A percentile compares a stretch with the other conserved stretches of the same genome.
phyloP scores from a whole-genome alignment of 1,139 yeast genomes.

The Lodderomyces pseudojiufengensis region DNA sequence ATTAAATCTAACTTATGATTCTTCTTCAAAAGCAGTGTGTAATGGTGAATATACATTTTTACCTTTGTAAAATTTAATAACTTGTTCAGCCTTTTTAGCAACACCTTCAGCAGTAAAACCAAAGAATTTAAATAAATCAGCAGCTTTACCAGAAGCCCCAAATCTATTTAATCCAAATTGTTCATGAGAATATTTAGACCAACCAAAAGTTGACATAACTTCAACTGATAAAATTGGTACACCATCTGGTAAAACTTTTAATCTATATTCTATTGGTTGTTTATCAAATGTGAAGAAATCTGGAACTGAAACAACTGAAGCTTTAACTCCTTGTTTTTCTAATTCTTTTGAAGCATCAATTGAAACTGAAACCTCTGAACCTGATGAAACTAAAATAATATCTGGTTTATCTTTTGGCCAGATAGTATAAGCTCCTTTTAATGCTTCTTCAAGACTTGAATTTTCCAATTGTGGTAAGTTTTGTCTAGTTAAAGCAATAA shows the following conservation, averaged over 20 bases:
- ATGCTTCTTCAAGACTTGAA: slow-evolving; percentile 85
- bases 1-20: no score
- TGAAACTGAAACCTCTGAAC: slow-evolving; percentile 89
- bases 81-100: slow-evolving; percentile 79
- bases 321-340: slow-evolving; percentile 62
- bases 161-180: slow-evolving; percentile 94
- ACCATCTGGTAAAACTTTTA: slow-evolving; percentile 90
- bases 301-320: slow-evolving; percentile 87
- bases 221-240: slow-evolving; percentile 92
- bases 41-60: slow-evolving; percentile 70
- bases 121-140: slow-evolving; percentile 76
- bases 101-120: slow-evolving; percentile 94
- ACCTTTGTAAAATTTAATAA: slow-evolving; percentile 83
- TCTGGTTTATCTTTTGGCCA: slow-evolving; percentile 63
- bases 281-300: slow-evolving; percentile 87
- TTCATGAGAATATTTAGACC: slow-evolving; percentile 96
- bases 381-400: slow-evolving; percentile 82
- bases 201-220: slow-evolving; percentile 88
- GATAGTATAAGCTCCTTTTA: slow-evolving; percentile 92
- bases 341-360: slow-evolving; percentile 72
- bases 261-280: slow-evolving; percentile 76
- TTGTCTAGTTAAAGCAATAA: slow-evolving; percentile 95
- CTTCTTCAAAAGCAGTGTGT: slow-evolving; percentile 57
- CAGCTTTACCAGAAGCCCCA: slow-evolving; percentile 96
- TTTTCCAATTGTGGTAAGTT: slow-evolving; percentile 96